Evolutionary conservation across 202 grass and related monocot species (phyloP).

Genomic region (Alloteropsis angusta): DNA sequence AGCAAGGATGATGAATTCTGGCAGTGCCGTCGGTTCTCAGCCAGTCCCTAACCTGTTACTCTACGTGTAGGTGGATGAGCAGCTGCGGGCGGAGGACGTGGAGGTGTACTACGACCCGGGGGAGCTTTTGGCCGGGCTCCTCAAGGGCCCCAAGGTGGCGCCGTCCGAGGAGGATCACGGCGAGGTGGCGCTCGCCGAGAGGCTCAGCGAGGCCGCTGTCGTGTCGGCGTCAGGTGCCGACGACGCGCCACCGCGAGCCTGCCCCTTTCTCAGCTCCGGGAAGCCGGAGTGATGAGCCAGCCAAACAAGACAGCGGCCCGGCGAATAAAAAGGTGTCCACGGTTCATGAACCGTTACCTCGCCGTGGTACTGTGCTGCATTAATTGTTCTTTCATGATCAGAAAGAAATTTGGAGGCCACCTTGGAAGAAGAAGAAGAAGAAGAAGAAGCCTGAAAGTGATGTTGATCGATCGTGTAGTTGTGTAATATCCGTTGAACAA

Average conservation of each 20-base stretch:
- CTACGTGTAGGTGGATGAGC: constrained; percentile 50
- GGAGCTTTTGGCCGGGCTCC: constrained; percentile 58
- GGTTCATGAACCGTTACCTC: not conserved
- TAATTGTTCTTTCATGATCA: not conserved
- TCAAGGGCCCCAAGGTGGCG: constrained; percentile 41
- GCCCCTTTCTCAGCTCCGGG: constrained; percentile 23
- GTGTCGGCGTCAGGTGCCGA: not conserved
- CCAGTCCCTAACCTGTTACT: not conserved
- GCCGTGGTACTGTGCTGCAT: not conserved
- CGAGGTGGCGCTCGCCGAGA: constrained; percentile 28
- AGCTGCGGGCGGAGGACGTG: constrained; percentile 66
- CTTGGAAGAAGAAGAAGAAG: too few relatives aligned
- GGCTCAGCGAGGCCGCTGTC: constrained; percentile 18
- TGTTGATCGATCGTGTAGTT: not conserved
- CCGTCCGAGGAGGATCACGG: not conserved
- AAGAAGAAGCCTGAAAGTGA: not conserved
- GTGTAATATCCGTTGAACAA: not conserved
- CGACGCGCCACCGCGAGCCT: not conserved
- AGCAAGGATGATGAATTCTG: not conserved
- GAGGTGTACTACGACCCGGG: constrained; percentile 82
- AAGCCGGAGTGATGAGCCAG: constrained; percentile 16
- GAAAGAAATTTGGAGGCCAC: not conserved
- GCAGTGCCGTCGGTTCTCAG: not conserved
- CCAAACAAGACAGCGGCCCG: not conserved
- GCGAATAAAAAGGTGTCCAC: not conserved